phyloP scores from a whole-genome alignment of 495 filamentous ascomycete species.

The Neurospora terricola region DNA sequence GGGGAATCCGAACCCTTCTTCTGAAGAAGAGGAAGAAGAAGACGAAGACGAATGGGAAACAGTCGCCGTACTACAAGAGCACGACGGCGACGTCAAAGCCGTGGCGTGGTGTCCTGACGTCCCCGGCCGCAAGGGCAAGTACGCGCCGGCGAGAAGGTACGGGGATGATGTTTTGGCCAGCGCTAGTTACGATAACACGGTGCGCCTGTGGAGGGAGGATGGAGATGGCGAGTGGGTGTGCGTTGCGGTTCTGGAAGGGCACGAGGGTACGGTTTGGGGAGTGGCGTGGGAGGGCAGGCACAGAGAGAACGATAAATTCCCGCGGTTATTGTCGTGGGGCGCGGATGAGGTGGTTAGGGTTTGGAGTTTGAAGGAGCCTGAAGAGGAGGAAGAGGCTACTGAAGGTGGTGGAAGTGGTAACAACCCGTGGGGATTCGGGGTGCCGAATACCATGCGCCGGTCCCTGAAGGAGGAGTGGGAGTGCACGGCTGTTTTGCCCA shows the following conservation, averaged over 20 bases:
- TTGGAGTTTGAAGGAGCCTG: conserved; percentile 59
- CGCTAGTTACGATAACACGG: conserved; percentile 84
- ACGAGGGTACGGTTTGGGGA: conserved; percentile 78
- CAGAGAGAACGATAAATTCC: conserved; percentile 28
- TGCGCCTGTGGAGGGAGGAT: conserved; percentile 83
- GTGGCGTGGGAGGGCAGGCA: conserved; percentile 63
- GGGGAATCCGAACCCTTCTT: conserved; percentile 13
- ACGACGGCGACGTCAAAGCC: conserved; percentile 88
- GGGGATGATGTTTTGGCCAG: conserved; percentile 62
- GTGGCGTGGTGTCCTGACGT: conserved; percentile 74
- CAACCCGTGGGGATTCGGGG: conserved; percentile 18
- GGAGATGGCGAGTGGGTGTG: conserved; percentile 82
- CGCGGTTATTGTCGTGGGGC: conserved; percentile 65
- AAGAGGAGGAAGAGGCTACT: conserved; percentile 25
- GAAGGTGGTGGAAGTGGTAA: not conserved
- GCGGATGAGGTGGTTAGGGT: conserved; percentile 70
- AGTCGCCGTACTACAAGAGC: conserved; percentile 85
- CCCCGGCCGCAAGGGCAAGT: conserved; percentile 32
- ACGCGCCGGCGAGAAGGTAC: conserved; percentile 17
- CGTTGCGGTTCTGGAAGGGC: conserved; percentile 68
- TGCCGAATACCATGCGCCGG: conserved; percentile 75
- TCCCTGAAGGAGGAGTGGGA: conserved; percentile 73
- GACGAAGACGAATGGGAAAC: conserved; percentile 94
- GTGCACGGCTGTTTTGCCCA: conserved; percentile 59
- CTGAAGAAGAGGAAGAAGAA: conserved; percentile 25